Percentiles rank a stretch among this genome's conserved stretches.
Evolutionary conservation across 2,329 filamentous ascomycete species (phyloP).

Genomic region (Colletotrichum phormii): DNA sequence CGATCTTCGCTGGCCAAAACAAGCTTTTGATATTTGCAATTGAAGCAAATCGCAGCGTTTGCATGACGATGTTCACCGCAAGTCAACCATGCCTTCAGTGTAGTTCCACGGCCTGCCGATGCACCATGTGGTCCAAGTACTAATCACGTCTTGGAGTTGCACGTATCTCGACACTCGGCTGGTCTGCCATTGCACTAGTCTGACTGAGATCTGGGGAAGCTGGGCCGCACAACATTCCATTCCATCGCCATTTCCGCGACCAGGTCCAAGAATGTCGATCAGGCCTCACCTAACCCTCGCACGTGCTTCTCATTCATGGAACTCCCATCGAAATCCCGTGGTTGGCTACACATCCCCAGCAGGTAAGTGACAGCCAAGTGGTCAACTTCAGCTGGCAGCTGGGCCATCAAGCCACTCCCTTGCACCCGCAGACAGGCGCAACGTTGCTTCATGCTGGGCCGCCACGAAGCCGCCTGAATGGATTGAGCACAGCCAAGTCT

Average conservation of each 20-base stretch:
- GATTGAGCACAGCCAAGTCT: no score
- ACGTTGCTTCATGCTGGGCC: conserved; percentile 3
- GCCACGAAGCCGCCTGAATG: no score
- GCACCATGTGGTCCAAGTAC: no score
- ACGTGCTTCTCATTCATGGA: not conserved
- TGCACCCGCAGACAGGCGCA: conserved; percentile 5
- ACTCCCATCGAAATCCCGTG: not conserved
- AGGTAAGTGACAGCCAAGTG: not conserved
- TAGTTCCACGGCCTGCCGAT: not conserved
- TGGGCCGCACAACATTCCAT: not conserved
- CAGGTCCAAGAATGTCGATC: not conserved
- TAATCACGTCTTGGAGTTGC: no score
- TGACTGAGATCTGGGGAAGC: not conserved
- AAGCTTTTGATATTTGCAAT: conserved; percentile 7
- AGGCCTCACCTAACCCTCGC: not conserved
- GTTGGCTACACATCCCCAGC: not conserved
- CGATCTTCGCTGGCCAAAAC: not conserved
- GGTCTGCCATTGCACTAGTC: not conserved
- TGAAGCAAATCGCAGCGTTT: not conserved
- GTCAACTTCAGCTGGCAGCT: conserved; percentile 18
- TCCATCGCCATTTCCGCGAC: not conserved
- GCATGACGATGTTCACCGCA: not conserved
- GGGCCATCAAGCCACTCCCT: conserved; percentile 18
- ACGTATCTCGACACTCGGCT: not conserved
- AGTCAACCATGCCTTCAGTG: not conserved